Evolutionary conservation across 345 rosid genomes (phyloP), one percentile per base, ranked within the genome.

Genomic region (Salix koriyanagi): DNA sequence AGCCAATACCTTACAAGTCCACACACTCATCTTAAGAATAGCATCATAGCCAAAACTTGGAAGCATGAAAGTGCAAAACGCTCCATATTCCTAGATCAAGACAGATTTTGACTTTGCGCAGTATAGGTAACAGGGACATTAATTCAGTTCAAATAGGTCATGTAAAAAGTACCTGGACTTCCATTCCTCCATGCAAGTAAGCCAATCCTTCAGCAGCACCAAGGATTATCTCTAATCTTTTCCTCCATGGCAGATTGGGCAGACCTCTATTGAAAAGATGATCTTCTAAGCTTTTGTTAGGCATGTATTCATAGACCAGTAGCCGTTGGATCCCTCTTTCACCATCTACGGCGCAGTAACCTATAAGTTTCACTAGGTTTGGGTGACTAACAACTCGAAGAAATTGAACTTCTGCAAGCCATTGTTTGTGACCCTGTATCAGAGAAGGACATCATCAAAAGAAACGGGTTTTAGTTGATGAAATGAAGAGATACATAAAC

Each of bases 191-290:
- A 3, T 96, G 99, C 73, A 96, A 84, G 86, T 96, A 93, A 65
- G 92, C 90, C 72, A 96, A 73, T 28, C 98, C 99, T 79, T 88
- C 87, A 30, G 98, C 99, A 11, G 94, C 98, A 75, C 94, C 97
- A 41, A 90, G 94, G 81, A 96, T 89, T 74, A 96, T 89, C 81
- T 96, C 87, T 54, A 96, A 85, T 79, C 98, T 89, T 78, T 72
- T 86, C 75, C 76, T 86, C 99, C 99, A 96, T 36, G 94, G 87
- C 73, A 93, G 62, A 16, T 83, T 34, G 13, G 84, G 73, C 52
- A 70, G 44, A 54, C 69, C 65, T 69, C 70, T 79, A 44, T 50
- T 85, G 73, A 96, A 96, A 68, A 96, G 96, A 84, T 88, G 96
- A 41, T 91, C 89, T 52, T 96, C 99, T 70, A 96, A 84, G 89